Evolutionary conservation across 2,329 filamentous ascomycete genomes (phyloP).

Genomic region (Pseudogymnoascus sp.): DNA sequence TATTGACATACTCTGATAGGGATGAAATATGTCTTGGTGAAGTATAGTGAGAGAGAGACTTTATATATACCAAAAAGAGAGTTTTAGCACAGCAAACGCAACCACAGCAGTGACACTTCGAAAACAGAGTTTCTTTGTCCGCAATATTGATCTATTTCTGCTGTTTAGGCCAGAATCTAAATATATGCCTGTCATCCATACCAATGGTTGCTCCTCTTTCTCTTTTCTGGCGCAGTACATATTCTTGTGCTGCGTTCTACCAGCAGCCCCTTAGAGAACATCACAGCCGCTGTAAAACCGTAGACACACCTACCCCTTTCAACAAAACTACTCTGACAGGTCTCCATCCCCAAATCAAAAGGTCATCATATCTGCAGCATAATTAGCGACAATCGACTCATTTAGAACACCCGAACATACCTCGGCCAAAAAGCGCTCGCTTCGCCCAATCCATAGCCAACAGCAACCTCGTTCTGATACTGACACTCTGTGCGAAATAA

Average conservation of each 20-base stretch:
- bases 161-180: background rate
- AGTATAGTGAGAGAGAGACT: background rate
- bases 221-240: background rate
- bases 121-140: background rate
- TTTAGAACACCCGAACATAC: conserved; percentile 39
- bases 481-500: conserved; percentile 97
- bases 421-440: conserved; percentile 88
- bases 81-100: background rate
- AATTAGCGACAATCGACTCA: background rate
- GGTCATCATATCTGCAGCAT: background rate
- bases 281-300: background rate
- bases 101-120: background rate
- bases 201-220: background rate
- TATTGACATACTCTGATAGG: background rate
- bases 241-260: background rate
- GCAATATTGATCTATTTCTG: background rate
- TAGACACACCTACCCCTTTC: background rate
- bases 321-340: background rate
- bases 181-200: background rate
- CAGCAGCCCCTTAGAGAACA: background rate
- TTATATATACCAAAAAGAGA: background rate
- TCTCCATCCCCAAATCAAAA: background rate
- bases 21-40: background rate
- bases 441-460: conserved; percentile 99
- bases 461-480: conserved; percentile 77